Evolutionary conservation across 164 flowering plant species (phyloP), one percentile per base, ranked within the genome.

Genomic region (Chloranthus sessilifolius): DNA sequence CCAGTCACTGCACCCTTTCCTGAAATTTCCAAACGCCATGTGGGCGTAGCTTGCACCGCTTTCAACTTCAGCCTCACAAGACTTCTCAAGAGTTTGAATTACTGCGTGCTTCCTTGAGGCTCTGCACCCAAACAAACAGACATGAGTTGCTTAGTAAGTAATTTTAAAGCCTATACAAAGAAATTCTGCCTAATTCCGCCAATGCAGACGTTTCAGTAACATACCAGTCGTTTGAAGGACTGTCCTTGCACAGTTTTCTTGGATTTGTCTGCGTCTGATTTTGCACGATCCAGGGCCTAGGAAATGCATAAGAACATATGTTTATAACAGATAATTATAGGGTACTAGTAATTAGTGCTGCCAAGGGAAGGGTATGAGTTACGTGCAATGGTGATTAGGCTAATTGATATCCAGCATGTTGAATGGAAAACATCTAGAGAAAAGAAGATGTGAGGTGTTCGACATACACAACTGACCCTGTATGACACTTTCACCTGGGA

Each of bases 261-360:
- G 24, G 66, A 37, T 29, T 61, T 62, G 52, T 65, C 67, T 17
- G 28, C 4, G 8, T 69, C 74, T 26, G 67, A 61, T 40, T 69
- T 69, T 14, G 74, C 70, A 16, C 70, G 63, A 47, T 69, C 74
- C 47, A 69, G 59, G 40, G 70, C 70, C 74, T 69, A 61, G 37
- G 12, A 3, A 29, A 59, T 31, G 9, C 14, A 47, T 14, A 16
- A 42, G 2, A 14, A 1, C 3, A 41, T 10, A 10, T 10, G 8
- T 7, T 5, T 12, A 5, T n/a, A 12, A 5, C 9, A 14, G 5
- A n/a, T 14, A 7, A 12, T 39, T 5, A 39, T 7, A 39, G n/a
- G 7, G 20, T 5, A 39, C n/a, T n/a, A 5, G 20, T 6, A 8
- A 33, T 12, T 33, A 7, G 12, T 33, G 12, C 36, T 33, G 7